These are phyloP conservation scores for Amylostereum chailletii DNA, from an alignment of 1,284 basidiomycete genomes.

Conservation along the genomic window DNA sequence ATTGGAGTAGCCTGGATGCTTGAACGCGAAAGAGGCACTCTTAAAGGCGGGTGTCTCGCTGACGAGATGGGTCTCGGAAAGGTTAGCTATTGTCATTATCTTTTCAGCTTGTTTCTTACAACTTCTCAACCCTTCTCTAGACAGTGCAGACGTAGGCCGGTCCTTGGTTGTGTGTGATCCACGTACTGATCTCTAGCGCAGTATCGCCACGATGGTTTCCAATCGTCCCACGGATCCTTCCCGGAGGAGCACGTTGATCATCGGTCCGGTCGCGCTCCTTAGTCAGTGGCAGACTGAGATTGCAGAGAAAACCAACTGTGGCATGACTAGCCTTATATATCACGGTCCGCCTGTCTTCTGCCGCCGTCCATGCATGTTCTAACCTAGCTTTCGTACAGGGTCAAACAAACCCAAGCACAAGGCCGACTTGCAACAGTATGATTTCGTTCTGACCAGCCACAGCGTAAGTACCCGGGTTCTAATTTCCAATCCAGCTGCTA, in stretches of 20 bases:
- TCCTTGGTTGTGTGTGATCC: not conserved
- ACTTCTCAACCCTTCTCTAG: slow-evolving; percentile 14
- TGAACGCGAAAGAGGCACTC: slow-evolving; percentile 37
- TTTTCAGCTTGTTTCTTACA: not conserved
- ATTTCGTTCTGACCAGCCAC: slow-evolving; percentile 52
- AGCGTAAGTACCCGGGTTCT: slow-evolving; percentile 22
- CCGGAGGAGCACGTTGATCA: slow-evolving; percentile 45
- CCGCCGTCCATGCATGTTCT: not conserved
- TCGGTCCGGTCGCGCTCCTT: slow-evolving; percentile 46
- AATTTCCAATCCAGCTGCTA: no score
- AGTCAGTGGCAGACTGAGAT: slow-evolving; percentile 55
- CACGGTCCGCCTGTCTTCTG: slow-evolving; percentile 31
- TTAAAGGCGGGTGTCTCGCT: slow-evolving; percentile 57
- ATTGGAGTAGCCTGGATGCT: slow-evolving; percentile 64
- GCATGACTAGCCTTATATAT: slow-evolving; percentile 41
- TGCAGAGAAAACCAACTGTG: slow-evolving; percentile 40
- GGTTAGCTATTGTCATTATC: slow-evolving; percentile 17
- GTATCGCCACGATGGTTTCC: slow-evolving; percentile 38
- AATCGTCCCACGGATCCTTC: slow-evolving; percentile 33
- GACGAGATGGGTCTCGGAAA: slow-evolving; percentile 71
- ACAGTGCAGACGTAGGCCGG: slow-evolving; percentile 37
- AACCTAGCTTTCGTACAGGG: slow-evolving; percentile 18
- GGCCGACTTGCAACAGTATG: slow-evolving; percentile 37
- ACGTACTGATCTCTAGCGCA: slow-evolving; percentile 10
- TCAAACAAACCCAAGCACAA: slow-evolving; percentile 32